phyloP scores from a whole-genome alignment of 768 basidiomycete genomes.

The Phlebiopsis flavidoalba region DNA sequence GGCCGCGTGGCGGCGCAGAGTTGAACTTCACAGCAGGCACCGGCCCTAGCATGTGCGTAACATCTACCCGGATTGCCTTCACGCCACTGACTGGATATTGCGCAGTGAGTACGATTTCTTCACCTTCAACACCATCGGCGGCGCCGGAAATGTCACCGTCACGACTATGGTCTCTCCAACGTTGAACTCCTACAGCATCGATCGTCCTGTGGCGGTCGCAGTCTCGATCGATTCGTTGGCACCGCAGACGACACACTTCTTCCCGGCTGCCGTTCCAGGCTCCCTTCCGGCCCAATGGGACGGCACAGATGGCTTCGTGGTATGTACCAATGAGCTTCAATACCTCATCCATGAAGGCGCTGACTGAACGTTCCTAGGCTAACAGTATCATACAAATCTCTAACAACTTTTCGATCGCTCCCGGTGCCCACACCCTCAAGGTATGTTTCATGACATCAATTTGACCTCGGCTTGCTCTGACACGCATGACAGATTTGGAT shows the following conservation, averaged over 20 bases:
- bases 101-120: constrained; percentile 61
- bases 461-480: neutral
- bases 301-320: constrained; percentile 43
- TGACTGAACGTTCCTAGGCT: constrained; percentile 19
- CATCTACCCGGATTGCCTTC: neutral
- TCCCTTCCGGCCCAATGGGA: constrained; percentile 42
- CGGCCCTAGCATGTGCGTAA: constrained; percentile 55
- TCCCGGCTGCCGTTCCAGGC: constrained; percentile 42
- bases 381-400: constrained; percentile 41
- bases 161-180: constrained; percentile 48
- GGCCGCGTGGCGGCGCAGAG: constrained; percentile 46
- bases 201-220: constrained; percentile 47
- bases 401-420: constrained; percentile 33
- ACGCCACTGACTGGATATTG: neutral
- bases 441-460: constrained; percentile 26
- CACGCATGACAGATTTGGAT: constrained; percentile 36
- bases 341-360: neutral
- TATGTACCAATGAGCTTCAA: too few species aligned
- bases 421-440: constrained; percentile 59
- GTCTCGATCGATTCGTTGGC: constrained; percentile 43
- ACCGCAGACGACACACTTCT: constrained; percentile 40
- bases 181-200: constrained; percentile 43
- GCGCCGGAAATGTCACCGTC: constrained; percentile 40
- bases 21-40: constrained; percentile 55
- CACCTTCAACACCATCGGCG: constrained; percentile 45